Evolutionary conservation across 2,329 filamentous ascomycete genomes (phyloP), one percentile per base, ranked within the genome.

Genomic region (Alternaria sp.): DNA sequence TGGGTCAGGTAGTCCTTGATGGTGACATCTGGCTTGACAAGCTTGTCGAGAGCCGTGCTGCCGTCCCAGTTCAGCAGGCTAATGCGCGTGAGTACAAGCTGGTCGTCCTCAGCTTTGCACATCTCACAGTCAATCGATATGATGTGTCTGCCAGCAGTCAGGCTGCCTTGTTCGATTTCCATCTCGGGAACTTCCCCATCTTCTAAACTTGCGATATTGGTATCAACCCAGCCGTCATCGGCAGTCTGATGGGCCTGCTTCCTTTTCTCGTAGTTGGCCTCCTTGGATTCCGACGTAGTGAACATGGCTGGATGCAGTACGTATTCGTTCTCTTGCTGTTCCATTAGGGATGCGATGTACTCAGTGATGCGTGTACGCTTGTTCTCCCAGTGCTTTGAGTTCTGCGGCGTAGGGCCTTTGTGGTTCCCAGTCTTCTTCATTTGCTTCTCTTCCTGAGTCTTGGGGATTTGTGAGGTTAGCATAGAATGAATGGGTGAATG

Each of bases 111-210:
- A 2, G 93, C 96, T 79, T 92, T 88, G 75, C 93, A 97, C 95
- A 99, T 99, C 78, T 99, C 95, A 78, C 95, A 99, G 75, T 99
- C 95, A 54, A 99, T 82, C 1, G 92, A 90, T 48, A 96, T 81
- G 10, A 97, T 81, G 36, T 89, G 85, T 62, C 92, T 87, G 34
- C 93, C 95, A 29, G 87, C 91, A 0, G 92, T 96, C 57, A 97
- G 81, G 76, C 92, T 94, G 54, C 93, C 94, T 67, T 88, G 81
- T 76, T 96, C 84, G 58, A 96, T 87, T 53, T 93, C 86, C 5
- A 79, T 76, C 50, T 93, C 90, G 2, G 89, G 86, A 6, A 90
- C 84, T 48, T 85, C 78, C 3, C 88, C 91, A 31, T 92, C 89
- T 45, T 88, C 85, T 7, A 92, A 79, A 40, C 78, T 83, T 39